phyloP scores from a whole-genome alignment of 345 rosid species.

The Rhodamnia argentea region DNA sequence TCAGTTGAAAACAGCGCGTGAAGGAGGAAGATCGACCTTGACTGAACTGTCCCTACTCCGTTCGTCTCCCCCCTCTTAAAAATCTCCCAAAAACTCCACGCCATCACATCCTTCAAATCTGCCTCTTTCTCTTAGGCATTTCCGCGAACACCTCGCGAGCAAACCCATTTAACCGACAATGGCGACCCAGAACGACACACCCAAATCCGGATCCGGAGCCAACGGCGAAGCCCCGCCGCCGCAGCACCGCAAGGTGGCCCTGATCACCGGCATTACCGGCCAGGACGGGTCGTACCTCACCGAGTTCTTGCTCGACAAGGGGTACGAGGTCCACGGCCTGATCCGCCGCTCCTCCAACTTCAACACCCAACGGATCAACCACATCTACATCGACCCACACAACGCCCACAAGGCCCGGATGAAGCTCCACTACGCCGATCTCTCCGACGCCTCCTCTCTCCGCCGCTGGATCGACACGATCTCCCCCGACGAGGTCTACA shows the following conservation, averaged over 20 bases:
- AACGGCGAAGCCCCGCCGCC: constrained; percentile 17
- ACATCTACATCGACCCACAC: constrained; percentile 97
- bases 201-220: constrained; percentile 10
- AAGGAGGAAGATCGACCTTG: background rate
- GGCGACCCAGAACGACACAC: background rate
- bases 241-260: constrained; percentile 45
- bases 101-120: background rate
- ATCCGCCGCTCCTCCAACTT: constrained; percentile 95
- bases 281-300: constrained; percentile 97
- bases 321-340: constrained; percentile 78
- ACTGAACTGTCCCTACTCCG: background rate
- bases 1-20: background rate
- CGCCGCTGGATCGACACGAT: constrained; percentile 95
- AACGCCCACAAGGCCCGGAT: constrained; percentile 65
- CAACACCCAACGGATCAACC: constrained; percentile 92
- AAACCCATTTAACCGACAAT: background rate
- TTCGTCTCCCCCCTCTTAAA: background rate
- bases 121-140: background rate
- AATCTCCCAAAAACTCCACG: background rate
- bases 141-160: background rate
- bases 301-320: constrained; percentile 70
- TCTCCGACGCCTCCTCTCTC: constrained; percentile 68
- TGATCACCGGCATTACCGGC: constrained; percentile 91
- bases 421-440: constrained; percentile 31
- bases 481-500: constrained; percentile 84